Evolutionary conservation across 2,329 filamentous ascomycete species (phyloP), one percentile per base, ranked within the genome.

Genomic region (Domatiomyces catenatus): DNA sequence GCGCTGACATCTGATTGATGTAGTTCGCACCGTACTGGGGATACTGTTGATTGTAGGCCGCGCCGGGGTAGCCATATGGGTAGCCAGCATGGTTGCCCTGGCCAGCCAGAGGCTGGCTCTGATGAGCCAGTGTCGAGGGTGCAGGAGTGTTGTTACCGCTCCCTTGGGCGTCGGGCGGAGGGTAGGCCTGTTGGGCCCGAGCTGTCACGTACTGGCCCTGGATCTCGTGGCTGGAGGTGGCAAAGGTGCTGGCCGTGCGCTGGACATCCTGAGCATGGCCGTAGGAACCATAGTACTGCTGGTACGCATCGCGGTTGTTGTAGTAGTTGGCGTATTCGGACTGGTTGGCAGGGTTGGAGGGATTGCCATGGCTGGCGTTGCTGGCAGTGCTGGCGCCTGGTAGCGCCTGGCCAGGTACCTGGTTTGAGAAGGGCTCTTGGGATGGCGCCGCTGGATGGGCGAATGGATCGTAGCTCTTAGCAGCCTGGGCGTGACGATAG

Each of bases 121-220:
- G 67, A 56, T 77, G 75, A 42, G 52, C 52, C n/a, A 50, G 48
- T 32, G 55, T 48, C n/a, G 46, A 51, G 24, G 89, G 88, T 70
- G 93, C 92, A 36, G 90, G 89, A 2, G 89, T 95, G 61, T 84
- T 90, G 66, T 92, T 84, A 44, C 88, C 90, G 64, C 87, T 94
- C 71, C 83, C 87, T 62, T 88, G 85, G 50, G 94, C 87, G 55
- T 79, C 73, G 53, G 75, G 64, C 69, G 81, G 71, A n/a, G 39
- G 20, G 61, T 82, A 83, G 59, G 82, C 83, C 64, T 80, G 85
- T 65, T 89, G 86, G 42, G 83, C 80, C 64, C 87, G 88, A 75
- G 81, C 70, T 63, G 77, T 72, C 73, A 83, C 56, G 72, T 69
- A 61, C 51, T 73, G 71, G 60, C 73, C 75, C 69, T 68, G 76